phyloP scores from a whole-genome alignment of 768 basidiomycete species.

The Psilocybe azurescens region DNA sequence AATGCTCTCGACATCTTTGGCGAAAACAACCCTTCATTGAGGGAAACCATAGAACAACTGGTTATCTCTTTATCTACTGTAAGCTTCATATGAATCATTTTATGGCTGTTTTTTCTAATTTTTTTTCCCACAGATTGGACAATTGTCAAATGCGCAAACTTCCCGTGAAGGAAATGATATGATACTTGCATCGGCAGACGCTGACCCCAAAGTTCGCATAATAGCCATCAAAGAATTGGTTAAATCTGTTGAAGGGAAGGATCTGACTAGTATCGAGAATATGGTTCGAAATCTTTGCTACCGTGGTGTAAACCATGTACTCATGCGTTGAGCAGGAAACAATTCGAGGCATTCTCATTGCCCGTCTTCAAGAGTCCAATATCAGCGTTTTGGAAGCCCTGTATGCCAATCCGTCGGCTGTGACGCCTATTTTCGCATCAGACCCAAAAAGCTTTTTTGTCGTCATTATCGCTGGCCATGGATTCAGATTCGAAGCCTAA shows the following conservation, averaged over 20 bases:
- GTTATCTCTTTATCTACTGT: constrained; percentile 66
- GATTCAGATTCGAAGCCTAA: constrained; percentile 48
- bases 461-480: constrained; percentile 44
- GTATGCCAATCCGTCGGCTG: constrained; percentile 55
- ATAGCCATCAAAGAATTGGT: constrained; percentile 65
- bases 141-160: constrained; percentile 8
- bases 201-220: constrained; percentile 64
- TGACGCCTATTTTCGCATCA: constrained; percentile 51
- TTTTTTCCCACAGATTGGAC: constrained; percentile 11
- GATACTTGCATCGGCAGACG: constrained; percentile 62
- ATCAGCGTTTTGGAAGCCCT: constrained; percentile 66
- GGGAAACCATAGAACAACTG: constrained; percentile 56
- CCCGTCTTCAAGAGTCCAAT: constrained; percentile 72
- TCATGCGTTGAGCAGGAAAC: constrained; percentile 46
- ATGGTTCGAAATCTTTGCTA: constrained; percentile 38
- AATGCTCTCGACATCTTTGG: constrained; percentile 42
- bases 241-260: constrained; percentile 35
- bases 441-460: constrained; percentile 53
- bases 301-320: background rate
- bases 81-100: constrained; percentile 20
- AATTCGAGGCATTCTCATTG: constrained; percentile 65
- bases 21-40: constrained; percentile 38
- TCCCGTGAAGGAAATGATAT: constrained; percentile 40
- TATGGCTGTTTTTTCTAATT: background rate
- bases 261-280: constrained; percentile 40